A percentile compares a stretch with the other conserved stretches of the same genome.
These are phyloP conservation scores for Allantophomopsis lycopodina DNA, from an alignment of 2,329 filamentous ascomycete genomes.

Conservation along the genomic window DNA sequence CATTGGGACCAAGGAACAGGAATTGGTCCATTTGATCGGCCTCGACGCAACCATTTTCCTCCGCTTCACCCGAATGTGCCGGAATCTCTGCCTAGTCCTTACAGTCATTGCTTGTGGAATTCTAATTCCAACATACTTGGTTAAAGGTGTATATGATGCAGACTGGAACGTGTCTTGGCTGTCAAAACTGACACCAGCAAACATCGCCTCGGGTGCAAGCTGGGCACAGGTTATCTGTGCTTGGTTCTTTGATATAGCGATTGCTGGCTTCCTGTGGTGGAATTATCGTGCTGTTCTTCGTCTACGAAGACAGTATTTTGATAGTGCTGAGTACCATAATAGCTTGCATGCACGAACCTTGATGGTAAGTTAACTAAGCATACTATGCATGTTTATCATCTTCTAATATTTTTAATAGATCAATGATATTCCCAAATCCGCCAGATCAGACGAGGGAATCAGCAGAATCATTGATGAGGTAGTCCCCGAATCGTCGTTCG, in stretches of 20 bases:
- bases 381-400: not conserved
- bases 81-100: slow-evolving; percentile 72
- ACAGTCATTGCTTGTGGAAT: slow-evolving; percentile 61
- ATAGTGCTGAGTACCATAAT: slow-evolving; percentile 75
- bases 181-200: slow-evolving; percentile 43
- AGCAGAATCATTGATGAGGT: slow-evolving; percentile 69
- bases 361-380: slow-evolving; percentile 35
- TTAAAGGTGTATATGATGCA: slow-evolving; percentile 16
- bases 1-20: slow-evolving; percentile 61
- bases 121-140: slow-evolving; percentile 68
- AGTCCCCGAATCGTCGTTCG: slow-evolving; percentile 64
- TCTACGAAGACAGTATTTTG: slow-evolving; percentile 67
- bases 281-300: slow-evolving; percentile 67
- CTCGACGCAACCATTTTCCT: slow-evolving; percentile 88
- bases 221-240: slow-evolving; percentile 47
- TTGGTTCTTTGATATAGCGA: slow-evolving; percentile 57
- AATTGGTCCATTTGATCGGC: slow-evolving; percentile 70
- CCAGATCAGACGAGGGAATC: slow-evolving; percentile 75
- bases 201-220: slow-evolving; percentile 34
- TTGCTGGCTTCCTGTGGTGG: slow-evolving; percentile 75
- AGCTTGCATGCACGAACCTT: slow-evolving; percentile 67
- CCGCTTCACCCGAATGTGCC: slow-evolving; percentile 78
- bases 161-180: slow-evolving; percentile 30
- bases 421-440: slow-evolving; percentile 69
- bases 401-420: slow-evolving; percentile 39